phyloP scores from a whole-genome alignment of 768 basidiomycete species.

The Podaxis pistillaris region DNA sequence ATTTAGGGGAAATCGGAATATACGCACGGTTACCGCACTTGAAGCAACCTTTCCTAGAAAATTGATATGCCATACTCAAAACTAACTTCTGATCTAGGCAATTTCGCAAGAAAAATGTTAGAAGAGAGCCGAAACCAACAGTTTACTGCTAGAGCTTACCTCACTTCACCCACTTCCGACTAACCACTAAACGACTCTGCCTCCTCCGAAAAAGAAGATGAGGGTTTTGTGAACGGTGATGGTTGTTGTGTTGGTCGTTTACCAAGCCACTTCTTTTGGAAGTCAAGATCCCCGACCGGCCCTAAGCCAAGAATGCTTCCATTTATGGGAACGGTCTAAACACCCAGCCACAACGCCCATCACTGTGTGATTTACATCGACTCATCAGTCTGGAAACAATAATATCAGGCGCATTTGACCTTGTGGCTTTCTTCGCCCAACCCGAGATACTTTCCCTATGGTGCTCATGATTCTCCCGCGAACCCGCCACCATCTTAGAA shows the following conservation, averaged over 20 bases:
- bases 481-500: constrained; percentile 16
- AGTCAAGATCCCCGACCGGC: constrained; percentile 9
- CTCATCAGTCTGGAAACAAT: not conserved
- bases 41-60: constrained; percentile 87
- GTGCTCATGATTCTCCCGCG: constrained; percentile 18
- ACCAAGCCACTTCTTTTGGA: constrained; percentile 11
- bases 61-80: constrained; percentile 73
- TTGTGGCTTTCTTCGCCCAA: not conserved
- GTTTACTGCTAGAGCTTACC: constrained; percentile 35
- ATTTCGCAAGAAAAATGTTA: constrained; percentile 12
- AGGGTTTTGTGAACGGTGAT: constrained; percentile 41
- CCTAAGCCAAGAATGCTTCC: constrained; percentile 12
- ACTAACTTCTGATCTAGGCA: constrained; percentile 25
- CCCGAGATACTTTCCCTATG: not conserved
- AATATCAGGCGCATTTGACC: not conserved
- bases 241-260: constrained; percentile 21
- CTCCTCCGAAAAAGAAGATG: constrained; percentile 63
- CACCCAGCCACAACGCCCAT: not conserved
- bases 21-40: constrained; percentile 90
- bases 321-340: constrained; percentile 5
- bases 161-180: constrained; percentile 75
- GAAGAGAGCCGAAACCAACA: not conserved
- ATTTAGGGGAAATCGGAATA: constrained; percentile 12
- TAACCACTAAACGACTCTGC: constrained; percentile 62
- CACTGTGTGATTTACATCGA: not conserved